These are phyloP conservation scores for Geotrichum citri-aurantii DNA, from an alignment of 1,139 yeast genomes.

Conservation along the genomic window DNA sequence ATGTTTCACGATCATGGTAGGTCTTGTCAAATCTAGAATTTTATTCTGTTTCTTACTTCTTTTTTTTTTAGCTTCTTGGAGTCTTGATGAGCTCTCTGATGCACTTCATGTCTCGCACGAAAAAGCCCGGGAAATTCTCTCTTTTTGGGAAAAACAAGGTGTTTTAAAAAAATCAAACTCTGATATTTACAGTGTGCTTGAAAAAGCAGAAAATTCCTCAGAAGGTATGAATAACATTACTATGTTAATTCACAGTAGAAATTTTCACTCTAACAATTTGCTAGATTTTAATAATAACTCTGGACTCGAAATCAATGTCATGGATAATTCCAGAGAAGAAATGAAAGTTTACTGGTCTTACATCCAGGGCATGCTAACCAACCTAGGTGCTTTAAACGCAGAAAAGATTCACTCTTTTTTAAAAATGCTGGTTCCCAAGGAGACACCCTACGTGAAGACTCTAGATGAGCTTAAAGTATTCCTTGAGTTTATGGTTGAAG, in stretches of 20 bases:
- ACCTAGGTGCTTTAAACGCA: constrained; percentile 46
- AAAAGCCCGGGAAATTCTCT: constrained; percentile 21
- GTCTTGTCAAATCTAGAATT: background rate
- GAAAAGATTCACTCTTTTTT: constrained; percentile 50
- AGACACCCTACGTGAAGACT: constrained; percentile 41
- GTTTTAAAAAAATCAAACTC: constrained; percentile 20
- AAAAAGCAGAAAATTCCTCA: constrained; percentile 30
- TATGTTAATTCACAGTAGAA: constrained; percentile 18
- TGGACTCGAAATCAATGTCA: background rate
- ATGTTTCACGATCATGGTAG: constrained; percentile 43
- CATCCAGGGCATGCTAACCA: constrained; percentile 51
- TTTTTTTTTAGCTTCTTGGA: constrained; percentile 10
- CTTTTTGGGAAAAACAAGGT: constrained; percentile 16
- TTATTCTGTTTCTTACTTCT: background rate
- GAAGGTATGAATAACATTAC: constrained; percentile 40
- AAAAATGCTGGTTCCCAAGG: constrained; percentile 50
- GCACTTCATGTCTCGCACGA: constrained; percentile 28
- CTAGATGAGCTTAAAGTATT: constrained; percentile 41
- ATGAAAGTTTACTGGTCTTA: constrained; percentile 45
- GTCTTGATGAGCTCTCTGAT: constrained; percentile 19
- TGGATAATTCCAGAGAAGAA: constrained; percentile 34
- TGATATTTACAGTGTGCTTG: constrained; percentile 24
- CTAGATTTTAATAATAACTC: background rate
- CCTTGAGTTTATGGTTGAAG: constrained; percentile 41
- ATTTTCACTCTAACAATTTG: constrained; percentile 34